Conservation (phyloP, 768 basidiomycete genomes). For the Calocera cornea region DNA sequence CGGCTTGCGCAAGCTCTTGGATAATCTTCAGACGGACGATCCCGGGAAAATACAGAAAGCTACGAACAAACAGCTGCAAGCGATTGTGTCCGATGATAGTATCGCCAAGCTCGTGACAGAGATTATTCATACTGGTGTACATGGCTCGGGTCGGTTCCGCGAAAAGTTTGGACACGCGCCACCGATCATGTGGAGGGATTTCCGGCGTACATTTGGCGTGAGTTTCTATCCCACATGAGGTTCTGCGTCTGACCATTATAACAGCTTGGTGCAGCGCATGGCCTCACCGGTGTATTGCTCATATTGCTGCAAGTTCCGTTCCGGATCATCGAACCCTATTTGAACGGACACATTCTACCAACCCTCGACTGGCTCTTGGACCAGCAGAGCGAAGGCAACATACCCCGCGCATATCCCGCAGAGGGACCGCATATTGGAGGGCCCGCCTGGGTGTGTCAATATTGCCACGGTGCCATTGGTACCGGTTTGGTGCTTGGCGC, state of each 20-base stretch:
- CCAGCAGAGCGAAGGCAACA: not conserved
- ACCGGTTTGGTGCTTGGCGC: not conserved
- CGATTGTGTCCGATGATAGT: not conserved
- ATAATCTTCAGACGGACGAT: not conserved
- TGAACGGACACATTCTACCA: not conserved
- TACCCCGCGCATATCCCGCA: not conserved
- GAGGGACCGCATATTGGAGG: not conserved
- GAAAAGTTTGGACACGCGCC: not conserved
- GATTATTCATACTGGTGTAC: not conserved
- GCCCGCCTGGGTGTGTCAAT: not conserved
- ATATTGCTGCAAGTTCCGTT: not conserved
- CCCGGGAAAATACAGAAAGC: not conserved
- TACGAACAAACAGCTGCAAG: not conserved
- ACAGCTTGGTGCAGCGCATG: not conserved
- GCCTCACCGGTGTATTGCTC: not conserved
- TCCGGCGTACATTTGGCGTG: not conserved
- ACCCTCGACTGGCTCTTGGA: not conserved
- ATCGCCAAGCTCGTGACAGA: not conserved
- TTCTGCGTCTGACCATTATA: not conserved
- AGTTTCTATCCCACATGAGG: not conserved
- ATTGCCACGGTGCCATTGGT: not conserved
- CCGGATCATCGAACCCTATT: not conserved
- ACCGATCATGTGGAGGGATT: slow-evolving; percentile 1
- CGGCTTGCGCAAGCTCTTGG: not conserved
- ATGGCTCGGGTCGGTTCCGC: not conserved